These are phyloP conservation scores for Trametes pubescens DNA, from an alignment of 1,284 basidiomycete species.

Conservation along the genomic window DNA sequence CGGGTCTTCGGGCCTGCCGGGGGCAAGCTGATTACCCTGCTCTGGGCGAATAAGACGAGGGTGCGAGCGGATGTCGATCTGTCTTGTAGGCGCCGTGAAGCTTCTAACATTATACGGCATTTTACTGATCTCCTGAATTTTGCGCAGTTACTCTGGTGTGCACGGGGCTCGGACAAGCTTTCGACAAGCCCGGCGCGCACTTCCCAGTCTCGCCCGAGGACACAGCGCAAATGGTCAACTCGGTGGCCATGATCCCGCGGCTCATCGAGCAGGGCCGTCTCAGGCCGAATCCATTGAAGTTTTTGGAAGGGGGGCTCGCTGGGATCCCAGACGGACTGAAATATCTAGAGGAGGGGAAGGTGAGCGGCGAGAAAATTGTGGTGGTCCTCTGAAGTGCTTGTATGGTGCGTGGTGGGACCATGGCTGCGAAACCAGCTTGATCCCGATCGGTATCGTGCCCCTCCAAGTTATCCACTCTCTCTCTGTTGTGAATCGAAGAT, in stretches of 20 bases:
- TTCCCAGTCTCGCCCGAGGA: conserved; percentile 31
- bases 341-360: conserved; percentile 35
- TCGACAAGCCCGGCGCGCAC: conserved; percentile 12
- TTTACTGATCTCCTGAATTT: too few relatives aligned
- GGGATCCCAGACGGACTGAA: conserved; percentile 32
- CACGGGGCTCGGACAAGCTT: conserved; percentile 32
- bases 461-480: background rate
- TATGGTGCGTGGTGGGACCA: too few relatives aligned
- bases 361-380: conserved; percentile 39
- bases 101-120: too few relatives aligned
- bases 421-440: too few relatives aligned
- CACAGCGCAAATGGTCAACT: conserved; percentile 32
- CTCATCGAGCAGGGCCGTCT: conserved; percentile 30
- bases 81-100: too few relatives aligned
- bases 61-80: conserved; percentile 25
- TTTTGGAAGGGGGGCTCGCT: conserved; percentile 29
- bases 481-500: background rate
- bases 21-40: conserved; percentile 28
- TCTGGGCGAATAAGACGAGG: conserved; percentile 7
- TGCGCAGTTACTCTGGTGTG: conserved; percentile 19
- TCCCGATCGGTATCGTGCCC: too few relatives aligned
- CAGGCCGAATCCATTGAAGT: conserved; percentile 36
- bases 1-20: conserved; percentile 30
- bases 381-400: conserved; percentile 22
- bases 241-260: conserved; percentile 32